Base-by-base conservation (phyloP, 2,329 filamentous ascomycete genomes). In the Passalora sequoiae region DNA sequence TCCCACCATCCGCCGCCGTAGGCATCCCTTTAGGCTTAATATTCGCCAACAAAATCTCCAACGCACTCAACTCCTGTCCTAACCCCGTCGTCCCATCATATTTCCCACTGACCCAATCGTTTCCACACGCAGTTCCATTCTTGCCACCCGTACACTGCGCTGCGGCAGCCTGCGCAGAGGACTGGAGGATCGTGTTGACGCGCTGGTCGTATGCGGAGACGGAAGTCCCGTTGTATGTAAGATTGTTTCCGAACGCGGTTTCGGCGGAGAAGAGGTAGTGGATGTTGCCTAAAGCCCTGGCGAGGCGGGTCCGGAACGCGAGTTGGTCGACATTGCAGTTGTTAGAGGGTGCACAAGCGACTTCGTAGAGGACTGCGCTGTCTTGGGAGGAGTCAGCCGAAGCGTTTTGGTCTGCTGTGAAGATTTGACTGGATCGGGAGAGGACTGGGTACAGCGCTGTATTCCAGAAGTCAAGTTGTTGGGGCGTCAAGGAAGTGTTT, bases 251-350 rank as follows among this genome's bases (percentile, higher is more conserved):
- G 13, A 46, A 30, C 6, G 16, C 9, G 8, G 46, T 48, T n/a
- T n/a, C n/a, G n/a, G n/a, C n/a, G n/a, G n/a, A n/a, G n/a, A n/a
- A n/a, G 10, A 56, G 40, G 13, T 40, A 33, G 6, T 37, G 41
- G 6, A 41, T 25, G 20, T 43, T 40, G 4, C 42, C 49, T 3
- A 59, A 38, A 2, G 48, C 55, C 4, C 57, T 54, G 3, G 80
- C 73, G 13, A 86, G 69, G 45, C 82, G 81, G 28, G 82, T 83
- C 65, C 86, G 86, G 75, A 84, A 89, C 1, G 78, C 78, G 47
- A 78, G 65, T 71, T 88, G 84, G 56, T 91, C 86, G 36, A 76
- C 72, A 45, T 81, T 81, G 69, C 86, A 91, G 15, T 67, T 73
- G 16, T 63, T 60, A 2, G 59, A 66, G 2, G 72, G 66, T 54